Conservation (phyloP, 2,329 filamentous ascomycete species). For the Botryotinia convoluta region DNA sequence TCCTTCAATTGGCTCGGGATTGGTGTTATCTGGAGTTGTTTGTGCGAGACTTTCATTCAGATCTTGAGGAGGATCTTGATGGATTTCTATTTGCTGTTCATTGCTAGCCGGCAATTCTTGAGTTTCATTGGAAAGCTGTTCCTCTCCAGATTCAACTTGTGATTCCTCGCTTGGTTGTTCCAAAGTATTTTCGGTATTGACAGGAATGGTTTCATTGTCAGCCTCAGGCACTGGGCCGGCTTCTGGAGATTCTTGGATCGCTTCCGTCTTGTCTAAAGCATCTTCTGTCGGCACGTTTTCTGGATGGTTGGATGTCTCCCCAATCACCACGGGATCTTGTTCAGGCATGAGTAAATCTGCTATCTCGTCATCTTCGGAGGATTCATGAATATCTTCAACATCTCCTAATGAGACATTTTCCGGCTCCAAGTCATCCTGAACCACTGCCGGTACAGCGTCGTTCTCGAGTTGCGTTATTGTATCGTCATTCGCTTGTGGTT, state of each 20-base stretch:
- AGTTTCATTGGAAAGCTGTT: neutral
- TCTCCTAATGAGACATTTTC: neutral
- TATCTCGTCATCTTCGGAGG: neutral
- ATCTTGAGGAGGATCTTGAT: neutral
- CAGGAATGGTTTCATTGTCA: neutral
- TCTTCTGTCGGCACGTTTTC: neutral
- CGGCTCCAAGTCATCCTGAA: neutral
- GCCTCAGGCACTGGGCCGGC: neutral
- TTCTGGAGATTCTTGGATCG: neutral
- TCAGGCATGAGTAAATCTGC: slow-evolving; percentile 14
- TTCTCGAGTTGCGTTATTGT: neutral
- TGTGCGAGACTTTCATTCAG: neutral
- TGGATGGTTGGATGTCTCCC: neutral
- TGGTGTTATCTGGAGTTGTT: neutral
- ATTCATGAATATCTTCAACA: neutral
- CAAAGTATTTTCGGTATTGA: neutral
- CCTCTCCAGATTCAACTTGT: neutral
- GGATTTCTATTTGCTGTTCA: neutral
- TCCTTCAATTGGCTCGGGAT: neutral
- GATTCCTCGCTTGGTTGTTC: neutral
- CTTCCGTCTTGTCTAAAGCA: neutral
- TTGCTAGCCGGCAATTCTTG: neutral
- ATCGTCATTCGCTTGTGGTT: neutral
- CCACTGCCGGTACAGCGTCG: neutral
- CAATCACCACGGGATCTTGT: neutral